Percentiles rank a stretch among this genome's conserved stretches.
These are phyloP conservation scores for Juglanconis sp. DNA, from an alignment of 2,329 filamentous ascomycete genomes.

Conservation along the genomic window DNA sequence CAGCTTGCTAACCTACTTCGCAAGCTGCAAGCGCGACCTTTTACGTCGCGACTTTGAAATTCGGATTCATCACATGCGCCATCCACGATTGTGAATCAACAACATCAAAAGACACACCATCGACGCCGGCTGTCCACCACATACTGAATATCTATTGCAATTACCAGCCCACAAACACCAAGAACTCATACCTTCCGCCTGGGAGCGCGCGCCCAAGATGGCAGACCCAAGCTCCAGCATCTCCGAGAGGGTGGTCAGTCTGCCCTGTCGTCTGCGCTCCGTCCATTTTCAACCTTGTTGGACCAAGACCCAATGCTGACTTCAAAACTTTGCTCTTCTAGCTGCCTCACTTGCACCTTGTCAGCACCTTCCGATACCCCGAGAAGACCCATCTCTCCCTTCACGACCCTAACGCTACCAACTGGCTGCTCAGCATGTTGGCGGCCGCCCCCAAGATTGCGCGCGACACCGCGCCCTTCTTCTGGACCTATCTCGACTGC, in stretches of 20 bases:
- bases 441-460: constrained; percentile 81
- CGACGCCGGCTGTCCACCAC: no score
- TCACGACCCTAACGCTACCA: constrained; percentile 64
- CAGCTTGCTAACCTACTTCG: background rate
- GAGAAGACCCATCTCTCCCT: constrained; percentile 67
- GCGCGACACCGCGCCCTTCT: constrained; percentile 80
- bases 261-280: background rate
- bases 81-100: constrained; percentile 4
- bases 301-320: constrained; percentile 31
- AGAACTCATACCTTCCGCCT: constrained; percentile 5
- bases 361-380: constrained; percentile 81
- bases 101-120: constrained; percentile 1
- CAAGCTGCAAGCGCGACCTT: constrained; percentile 4
- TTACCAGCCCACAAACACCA: background rate
- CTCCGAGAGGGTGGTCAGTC: constrained; percentile 26
- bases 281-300: background rate
- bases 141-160: background rate
- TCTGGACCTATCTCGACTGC: constrained; percentile 86
- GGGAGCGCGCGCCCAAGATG: constrained; percentile 20
- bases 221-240: constrained; percentile 33
- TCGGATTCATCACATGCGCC: constrained; percentile 11
- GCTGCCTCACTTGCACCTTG: constrained; percentile 85
- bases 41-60: background rate
- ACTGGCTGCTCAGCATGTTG: constrained; percentile 56
- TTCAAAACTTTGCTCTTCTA: constrained; percentile 32